These are phyloP conservation scores for Rhododendron simsii DNA, from an alignment of 148 eudicot genomes.

Conservation along the genomic window DNA sequence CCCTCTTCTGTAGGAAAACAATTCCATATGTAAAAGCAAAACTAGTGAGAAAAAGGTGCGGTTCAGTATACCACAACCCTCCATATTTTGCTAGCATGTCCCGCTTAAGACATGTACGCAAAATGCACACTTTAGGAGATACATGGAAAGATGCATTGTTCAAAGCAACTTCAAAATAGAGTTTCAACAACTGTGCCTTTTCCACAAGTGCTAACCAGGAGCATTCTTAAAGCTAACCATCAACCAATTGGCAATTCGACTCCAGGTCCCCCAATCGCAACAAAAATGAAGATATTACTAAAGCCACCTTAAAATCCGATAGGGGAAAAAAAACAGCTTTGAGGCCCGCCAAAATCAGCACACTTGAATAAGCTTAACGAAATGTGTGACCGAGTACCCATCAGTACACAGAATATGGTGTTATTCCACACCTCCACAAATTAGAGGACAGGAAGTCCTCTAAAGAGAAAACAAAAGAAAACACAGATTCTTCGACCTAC, in stretches of 20 bases:
- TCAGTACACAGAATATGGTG: background rate
- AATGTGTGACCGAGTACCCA: no score
- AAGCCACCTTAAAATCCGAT: no score
- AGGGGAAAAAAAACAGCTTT: no score
- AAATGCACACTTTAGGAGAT: background rate
- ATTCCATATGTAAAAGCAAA: background rate
- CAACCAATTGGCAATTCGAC: background rate
- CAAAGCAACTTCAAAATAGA: background rate
- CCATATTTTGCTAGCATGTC: background rate
- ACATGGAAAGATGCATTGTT: background rate
- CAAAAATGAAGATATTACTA: no score
- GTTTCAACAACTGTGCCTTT: background rate
- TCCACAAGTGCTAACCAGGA: background rate
- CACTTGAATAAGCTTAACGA: no score
- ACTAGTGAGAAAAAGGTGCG: background rate
- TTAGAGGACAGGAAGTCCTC: background rate
- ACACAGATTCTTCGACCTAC: background rate
- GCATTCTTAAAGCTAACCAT: background rate
- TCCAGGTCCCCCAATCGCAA: background rate
- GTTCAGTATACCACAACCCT: background rate
- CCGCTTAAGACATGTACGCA: background rate
- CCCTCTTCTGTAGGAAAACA: background rate
- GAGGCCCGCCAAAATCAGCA: no score
- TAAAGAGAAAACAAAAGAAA: background rate
- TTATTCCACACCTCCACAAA: background rate